These are phyloP conservation scores for Leccinum pachyderme DNA, from an alignment of 1,284 basidiomycete genomes.

Conservation along the genomic window DNA sequence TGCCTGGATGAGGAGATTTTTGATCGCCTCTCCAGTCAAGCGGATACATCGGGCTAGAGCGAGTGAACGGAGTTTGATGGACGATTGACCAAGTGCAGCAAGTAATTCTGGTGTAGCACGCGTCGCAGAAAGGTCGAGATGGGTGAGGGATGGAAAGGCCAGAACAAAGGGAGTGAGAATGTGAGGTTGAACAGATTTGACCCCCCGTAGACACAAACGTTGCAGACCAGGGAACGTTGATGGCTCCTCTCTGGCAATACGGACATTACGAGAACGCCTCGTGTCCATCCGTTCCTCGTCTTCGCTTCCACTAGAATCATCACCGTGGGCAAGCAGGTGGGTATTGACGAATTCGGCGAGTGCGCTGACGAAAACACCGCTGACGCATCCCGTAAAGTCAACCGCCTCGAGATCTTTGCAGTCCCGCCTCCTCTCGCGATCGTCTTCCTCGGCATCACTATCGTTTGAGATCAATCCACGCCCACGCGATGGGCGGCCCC, in stretches of 20 bases:
- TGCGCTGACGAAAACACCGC: slow-evolving; percentile 81
- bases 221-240: slow-evolving; percentile 74
- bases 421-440: slow-evolving; percentile 69
- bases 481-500: slow-evolving; percentile 69
- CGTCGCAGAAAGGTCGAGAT: slow-evolving; percentile 88
- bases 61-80: slow-evolving; percentile 73
- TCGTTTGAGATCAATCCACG: slow-evolving; percentile 50
- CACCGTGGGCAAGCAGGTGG: slow-evolving; percentile 55
- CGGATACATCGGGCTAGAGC: slow-evolving; percentile 88
- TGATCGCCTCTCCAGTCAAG: slow-evolving; percentile 78
- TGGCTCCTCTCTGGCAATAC: slow-evolving; percentile 46
- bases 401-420: slow-evolving; percentile 85
- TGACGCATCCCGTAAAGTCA: slow-evolving; percentile 94
- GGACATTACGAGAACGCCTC: slow-evolving; percentile 33
- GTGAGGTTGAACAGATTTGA: slow-evolving; percentile 71
- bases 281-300: slow-evolving; percentile 32
- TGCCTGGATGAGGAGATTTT: slow-evolving; percentile 70
- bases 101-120: slow-evolving; percentile 80
- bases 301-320: slow-evolving; percentile 47
- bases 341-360: slow-evolving; percentile 80
- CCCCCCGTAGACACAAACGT: slow-evolving; percentile 84
- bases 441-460: slow-evolving; percentile 63
- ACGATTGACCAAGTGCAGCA: slow-evolving; percentile 61
- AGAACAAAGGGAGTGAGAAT: slow-evolving; percentile 80
- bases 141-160: slow-evolving; percentile 84